Conservation (phyloP, 2,329 filamentous ascomycete species). For the Colletotrichum chrysophilum region DNA sequence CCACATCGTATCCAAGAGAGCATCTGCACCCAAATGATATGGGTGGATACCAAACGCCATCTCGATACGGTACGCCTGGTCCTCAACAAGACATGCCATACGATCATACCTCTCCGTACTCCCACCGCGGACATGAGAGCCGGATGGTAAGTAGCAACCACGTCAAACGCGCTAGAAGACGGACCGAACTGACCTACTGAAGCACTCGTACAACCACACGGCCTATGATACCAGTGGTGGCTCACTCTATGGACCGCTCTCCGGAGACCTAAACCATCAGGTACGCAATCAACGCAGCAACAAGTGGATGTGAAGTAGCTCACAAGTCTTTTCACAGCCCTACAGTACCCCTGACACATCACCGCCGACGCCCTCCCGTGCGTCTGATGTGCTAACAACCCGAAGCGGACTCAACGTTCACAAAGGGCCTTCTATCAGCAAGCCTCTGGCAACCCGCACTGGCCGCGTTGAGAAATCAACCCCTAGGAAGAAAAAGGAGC, state of each 20-base stretch:
- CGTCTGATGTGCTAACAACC: slow-evolving; percentile 40
- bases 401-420: slow-evolving; percentile 39
- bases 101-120: slow-evolving; percentile 34
- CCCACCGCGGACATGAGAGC: slow-evolving; percentile 25
- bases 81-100: slow-evolving; percentile 32
- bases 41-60: slow-evolving; percentile 37
- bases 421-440: slow-evolving; percentile 27
- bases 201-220: slow-evolving; percentile 5
- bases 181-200: background rate
- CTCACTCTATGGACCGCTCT: slow-evolving; percentile 14
- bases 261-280: slow-evolving; percentile 18
- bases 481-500: slow-evolving; percentile 43
- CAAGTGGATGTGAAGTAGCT: background rate
- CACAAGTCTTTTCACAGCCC: slow-evolving; percentile 30
- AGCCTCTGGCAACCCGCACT: slow-evolving; percentile 31
- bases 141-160: slow-evolving; percentile 5
- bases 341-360: slow-evolving; percentile 60
- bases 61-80: slow-evolving; percentile 43
- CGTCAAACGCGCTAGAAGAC: background rate
- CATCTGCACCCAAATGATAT: slow-evolving; percentile 31
- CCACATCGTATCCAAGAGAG: slow-evolving; percentile 30
- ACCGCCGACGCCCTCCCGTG: slow-evolving; percentile 48
- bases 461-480: slow-evolving; percentile 36
- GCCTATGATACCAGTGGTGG: slow-evolving; percentile 9
- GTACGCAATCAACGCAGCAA: background rate